Base-by-base conservation (phyloP, 2,329 filamentous ascomycete species). In the Cylindrodendrum hubeiense region DNA sequence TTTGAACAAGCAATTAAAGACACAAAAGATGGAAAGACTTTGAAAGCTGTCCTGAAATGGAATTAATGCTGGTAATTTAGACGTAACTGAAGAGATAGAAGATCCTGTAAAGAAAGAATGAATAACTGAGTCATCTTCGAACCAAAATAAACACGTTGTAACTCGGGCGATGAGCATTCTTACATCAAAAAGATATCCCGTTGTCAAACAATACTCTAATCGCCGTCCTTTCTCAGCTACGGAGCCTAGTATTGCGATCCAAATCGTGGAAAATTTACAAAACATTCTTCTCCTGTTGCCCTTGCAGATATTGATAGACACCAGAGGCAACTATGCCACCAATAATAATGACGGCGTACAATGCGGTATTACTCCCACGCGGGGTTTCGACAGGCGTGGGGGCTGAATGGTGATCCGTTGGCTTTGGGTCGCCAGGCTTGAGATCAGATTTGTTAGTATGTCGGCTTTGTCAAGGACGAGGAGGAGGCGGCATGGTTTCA, bases 31-130 rank as follows among this genome's bases (percentile, higher is more conserved):
- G 60, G 60, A 22, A 57, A 52, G 39, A 57, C 60, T 1, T 57
- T 63, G 26, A 63, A 63, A 46, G 60, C 60, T 1, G 60, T 63
- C n/a, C 33, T 63, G 13, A 63, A 28, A 24, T 63, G 60, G 60
- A 55, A 89, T 9, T 61, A 49, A n/a, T 39, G 33, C 7, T 19
- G 37, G 37, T 15, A 6, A 39, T 39, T n/a, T 15, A 39, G 37
- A 39, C n/a, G 15, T 17, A 39, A 39, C n/a, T 5, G 37, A 39
- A 34, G 15, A 39, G n/a, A 39, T 8, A 39, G 5, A 39, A 15
- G 6, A 39, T 39, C 37, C 37, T 39, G n/a, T 8, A 39, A 6
- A n/a, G n/a, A 39, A n/a, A n/a, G 37, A 39, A n/a, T 5, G 15
- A 39, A 39, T 39, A 17, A 17, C 37, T 39, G 37, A 8, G n/a